These are phyloP conservation scores for Geotrichum bryndzae DNA, from an alignment of 1,139 yeast genomes.

Conservation along the genomic window DNA sequence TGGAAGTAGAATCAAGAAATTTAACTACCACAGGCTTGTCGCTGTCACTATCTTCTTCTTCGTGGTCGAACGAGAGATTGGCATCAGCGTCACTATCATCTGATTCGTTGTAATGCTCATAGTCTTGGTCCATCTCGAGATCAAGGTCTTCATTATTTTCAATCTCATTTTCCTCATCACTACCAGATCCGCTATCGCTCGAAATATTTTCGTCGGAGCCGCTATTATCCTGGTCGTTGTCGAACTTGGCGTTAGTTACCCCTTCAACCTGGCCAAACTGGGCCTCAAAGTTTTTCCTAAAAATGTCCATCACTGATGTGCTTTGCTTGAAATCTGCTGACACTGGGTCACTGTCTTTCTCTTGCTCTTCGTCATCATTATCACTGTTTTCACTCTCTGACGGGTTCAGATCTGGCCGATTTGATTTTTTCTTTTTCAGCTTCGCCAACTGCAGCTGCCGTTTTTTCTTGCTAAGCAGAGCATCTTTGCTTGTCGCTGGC, in stretches of 20 bases:
- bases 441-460: neutral
- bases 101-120: slow-evolving; percentile 13
- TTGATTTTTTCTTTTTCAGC: neutral
- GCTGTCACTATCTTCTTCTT: slow-evolving; percentile 12
- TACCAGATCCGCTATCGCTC: slow-evolving; percentile 7
- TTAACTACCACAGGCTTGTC: slow-evolving; percentile 43
- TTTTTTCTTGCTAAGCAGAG: neutral
- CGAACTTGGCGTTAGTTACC: neutral
- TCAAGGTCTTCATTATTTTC: slow-evolving; percentile 23
- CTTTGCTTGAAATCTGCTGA: neutral
- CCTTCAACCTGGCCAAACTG: slow-evolving; percentile 22
- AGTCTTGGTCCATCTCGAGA: slow-evolving; percentile 16
- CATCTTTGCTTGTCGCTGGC: neutral
- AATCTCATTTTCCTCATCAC: slow-evolving; percentile 19
- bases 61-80: neutral
- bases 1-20: slow-evolving; percentile 39
- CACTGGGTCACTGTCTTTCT: slow-evolving; percentile 2
- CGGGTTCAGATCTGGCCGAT: slow-evolving; percentile 4
- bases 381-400: neutral
- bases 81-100: slow-evolving; percentile 15
- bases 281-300: slow-evolving; percentile 17
- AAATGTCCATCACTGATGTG: slow-evolving; percentile 9
- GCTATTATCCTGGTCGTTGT: slow-evolving; percentile 4
- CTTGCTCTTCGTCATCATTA: neutral
- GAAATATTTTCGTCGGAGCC: neutral